These are phyloP conservation scores for Goffeauzyma gilvescens DNA, from an alignment of 768 basidiomycete species.

Conservation along the genomic window DNA sequence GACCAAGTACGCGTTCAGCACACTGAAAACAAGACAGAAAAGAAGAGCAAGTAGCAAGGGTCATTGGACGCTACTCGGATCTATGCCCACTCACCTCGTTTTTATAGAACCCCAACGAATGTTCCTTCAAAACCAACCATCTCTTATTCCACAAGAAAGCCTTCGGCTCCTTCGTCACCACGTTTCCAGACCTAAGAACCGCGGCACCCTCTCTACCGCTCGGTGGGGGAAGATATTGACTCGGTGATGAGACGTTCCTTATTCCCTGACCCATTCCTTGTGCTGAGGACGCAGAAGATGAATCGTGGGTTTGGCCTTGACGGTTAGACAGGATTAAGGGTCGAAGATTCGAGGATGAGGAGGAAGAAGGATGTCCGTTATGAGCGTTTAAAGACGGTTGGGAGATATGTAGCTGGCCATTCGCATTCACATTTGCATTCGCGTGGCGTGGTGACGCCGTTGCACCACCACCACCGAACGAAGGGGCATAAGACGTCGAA, in stretches of 20 bases:
- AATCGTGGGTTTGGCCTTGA: no score
- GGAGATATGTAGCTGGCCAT: no score
- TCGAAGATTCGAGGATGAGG: neutral
- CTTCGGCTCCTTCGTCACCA: slow-evolving; percentile 71
- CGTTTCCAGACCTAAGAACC: slow-evolving; percentile 38
- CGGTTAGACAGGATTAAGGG: no score
- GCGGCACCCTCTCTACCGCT: neutral
- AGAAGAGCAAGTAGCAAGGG: no score
- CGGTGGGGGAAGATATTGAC: neutral
- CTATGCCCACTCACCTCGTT: slow-evolving; percentile 49
- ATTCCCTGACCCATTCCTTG: neutral
- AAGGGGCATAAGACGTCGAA: slow-evolving; percentile 7
- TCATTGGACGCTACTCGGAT: no score
- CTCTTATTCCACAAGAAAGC: slow-evolving; percentile 82
- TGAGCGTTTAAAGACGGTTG: no score
- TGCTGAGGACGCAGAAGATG: neutral
- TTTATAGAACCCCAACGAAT: slow-evolving; percentile 64
- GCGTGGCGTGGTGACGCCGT: no score
- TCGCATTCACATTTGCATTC: no score
- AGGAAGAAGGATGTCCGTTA: neutral
- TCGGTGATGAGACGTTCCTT: neutral
- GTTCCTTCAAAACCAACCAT: slow-evolving; percentile 70
- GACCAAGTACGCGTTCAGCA: no score
- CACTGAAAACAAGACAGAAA: no score
- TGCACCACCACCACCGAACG: no score